Evolutionary conservation across 202 grass and related monocot genomes (phyloP).

Genomic region (Dendrocalamus latiflorus): DNA sequence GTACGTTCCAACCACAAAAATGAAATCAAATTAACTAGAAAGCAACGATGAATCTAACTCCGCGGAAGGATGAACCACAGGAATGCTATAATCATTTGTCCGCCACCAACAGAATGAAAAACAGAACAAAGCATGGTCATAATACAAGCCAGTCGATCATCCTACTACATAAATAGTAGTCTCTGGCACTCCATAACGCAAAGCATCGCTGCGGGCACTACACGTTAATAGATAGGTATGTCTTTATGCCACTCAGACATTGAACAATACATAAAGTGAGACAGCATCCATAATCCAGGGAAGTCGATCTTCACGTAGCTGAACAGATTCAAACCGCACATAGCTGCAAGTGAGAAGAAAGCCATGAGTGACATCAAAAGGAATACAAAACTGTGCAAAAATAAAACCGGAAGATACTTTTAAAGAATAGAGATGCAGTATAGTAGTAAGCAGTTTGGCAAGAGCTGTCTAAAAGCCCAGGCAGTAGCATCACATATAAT

Average conservation of each 20-base stretch:
- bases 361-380: neutral
- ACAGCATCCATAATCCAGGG: conserved; percentile 26
- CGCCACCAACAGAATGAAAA: neutral
- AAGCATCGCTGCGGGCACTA: too few relatives aligned
- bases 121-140: neutral
- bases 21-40: neutral
- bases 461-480: neutral
- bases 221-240: conserved; percentile 6
- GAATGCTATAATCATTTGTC: neutral
- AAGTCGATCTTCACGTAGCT: conserved; percentile 6
- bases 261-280: neutral
- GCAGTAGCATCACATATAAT: neutral
- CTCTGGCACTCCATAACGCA: neutral
- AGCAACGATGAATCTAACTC: neutral
- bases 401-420: neutral
- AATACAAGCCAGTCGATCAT: neutral
- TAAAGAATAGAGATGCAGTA: neutral
- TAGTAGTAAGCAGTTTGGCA: conserved; percentile 7
- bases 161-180: neutral
- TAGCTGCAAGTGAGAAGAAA: conserved; percentile 32
- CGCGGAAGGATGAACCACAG: neutral
- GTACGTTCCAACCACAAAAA: neutral
- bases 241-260: conserved; percentile 7
- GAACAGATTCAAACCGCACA: neutral
- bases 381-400: neutral